Percentiles rank a stretch among this genome's conserved stretches.
phyloP scores from a whole-genome alignment of 176 grass and related monocot genomes.

The Oryza nivara region DNA sequence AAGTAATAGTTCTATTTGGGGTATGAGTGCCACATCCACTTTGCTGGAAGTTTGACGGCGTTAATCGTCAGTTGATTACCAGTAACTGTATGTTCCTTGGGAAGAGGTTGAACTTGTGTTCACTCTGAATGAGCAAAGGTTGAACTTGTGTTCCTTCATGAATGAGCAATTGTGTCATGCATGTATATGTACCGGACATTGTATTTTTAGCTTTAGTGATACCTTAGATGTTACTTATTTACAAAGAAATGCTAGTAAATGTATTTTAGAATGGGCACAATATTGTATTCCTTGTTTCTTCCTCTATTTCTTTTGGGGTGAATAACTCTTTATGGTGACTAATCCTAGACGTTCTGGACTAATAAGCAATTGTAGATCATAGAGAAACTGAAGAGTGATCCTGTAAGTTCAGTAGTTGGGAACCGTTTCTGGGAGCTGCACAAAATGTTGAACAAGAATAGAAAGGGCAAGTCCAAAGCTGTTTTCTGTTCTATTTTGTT shows the following conservation, averaged over 20 bases:
- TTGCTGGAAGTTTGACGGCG: background rate
- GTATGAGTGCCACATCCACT: background rate
- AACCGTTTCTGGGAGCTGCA: no score
- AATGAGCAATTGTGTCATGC: background rate
- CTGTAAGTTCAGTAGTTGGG: no score
- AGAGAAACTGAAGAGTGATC: no score
- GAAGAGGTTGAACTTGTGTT: constrained; percentile 5
- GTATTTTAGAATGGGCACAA: background rate
- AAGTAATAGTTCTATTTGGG: constrained; percentile 35
- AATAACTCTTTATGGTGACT: no score
- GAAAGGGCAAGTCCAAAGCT: no score
- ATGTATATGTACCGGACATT: constrained; percentile 17
- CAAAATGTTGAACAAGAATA: no score
- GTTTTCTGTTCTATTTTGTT: no score
- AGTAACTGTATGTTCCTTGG: background rate
- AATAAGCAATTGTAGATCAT: no score
- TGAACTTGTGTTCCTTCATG: background rate
- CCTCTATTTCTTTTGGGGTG: no score
- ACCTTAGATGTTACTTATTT: background rate
- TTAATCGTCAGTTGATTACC: background rate
- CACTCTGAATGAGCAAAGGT: background rate
- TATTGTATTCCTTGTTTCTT: background rate
- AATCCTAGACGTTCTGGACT: no score
- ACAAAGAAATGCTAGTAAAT: background rate
- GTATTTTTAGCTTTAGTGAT: constrained; percentile 35